Conservation (phyloP, 352 stramenopile species). For the Globisporangium paroecandrum region DNA sequence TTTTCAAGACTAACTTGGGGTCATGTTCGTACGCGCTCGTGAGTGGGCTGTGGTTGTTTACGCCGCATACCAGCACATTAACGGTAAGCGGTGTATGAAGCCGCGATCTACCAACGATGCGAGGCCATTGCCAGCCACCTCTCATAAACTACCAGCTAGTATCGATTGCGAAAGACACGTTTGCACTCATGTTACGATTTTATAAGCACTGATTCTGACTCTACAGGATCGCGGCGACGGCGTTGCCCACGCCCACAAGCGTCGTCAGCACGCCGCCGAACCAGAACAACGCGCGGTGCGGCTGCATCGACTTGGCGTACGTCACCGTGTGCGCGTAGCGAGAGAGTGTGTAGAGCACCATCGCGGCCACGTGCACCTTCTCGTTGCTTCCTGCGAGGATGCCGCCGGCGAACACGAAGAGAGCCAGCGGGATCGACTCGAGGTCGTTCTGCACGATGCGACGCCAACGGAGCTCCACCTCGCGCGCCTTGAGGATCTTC, state of each 20-base stretch:
- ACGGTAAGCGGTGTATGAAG: no score
- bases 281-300: constrained; percentile 31
- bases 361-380: constrained; percentile 31
- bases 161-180: no score
- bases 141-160: no score
- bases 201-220: no score
- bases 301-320: constrained; percentile 34
- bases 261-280: constrained; percentile 20
- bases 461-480: constrained; percentile 42
- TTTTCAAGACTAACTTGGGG: no score
- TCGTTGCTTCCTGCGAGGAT: constrained; percentile 37
- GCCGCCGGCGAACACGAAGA: constrained; percentile 45
- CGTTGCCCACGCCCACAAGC: constrained; percentile 22
- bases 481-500: constrained; percentile 29
- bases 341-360: constrained; percentile 32
- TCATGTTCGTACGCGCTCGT: no score
- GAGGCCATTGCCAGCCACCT: no score
- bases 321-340: constrained; percentile 39
- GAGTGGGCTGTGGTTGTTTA: no score
- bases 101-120: no score
- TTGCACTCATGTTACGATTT: no score
- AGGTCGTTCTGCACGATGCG: constrained; percentile 61
- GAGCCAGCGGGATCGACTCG: constrained; percentile 55
- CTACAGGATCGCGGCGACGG: constrained; percentile 11
- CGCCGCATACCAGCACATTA: no score